phyloP scores from a whole-genome alignment of 2,329 filamentous ascomycete species.

The Exophiala spinifera region DNA sequence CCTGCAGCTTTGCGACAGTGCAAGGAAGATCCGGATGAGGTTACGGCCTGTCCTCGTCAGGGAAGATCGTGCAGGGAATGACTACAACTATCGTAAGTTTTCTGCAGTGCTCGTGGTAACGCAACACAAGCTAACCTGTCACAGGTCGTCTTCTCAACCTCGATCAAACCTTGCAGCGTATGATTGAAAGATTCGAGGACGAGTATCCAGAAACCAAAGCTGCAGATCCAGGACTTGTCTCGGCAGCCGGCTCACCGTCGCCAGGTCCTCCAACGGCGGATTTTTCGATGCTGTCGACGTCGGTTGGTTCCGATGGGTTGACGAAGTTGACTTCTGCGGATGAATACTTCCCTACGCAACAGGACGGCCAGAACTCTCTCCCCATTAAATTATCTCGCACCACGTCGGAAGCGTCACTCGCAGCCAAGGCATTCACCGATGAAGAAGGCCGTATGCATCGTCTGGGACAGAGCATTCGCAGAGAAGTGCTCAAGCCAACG shows the following conservation, averaged over 20 bases:
- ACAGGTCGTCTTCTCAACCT: conserved; percentile 77
- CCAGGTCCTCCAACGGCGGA: conserved; percentile 20
- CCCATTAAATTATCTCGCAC: conserved; percentile 54
- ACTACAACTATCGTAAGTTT: conserved; percentile 71
- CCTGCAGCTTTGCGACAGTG: conserved; percentile 80
- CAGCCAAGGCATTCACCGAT: conserved; percentile 60
- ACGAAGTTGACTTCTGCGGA: conserved; percentile 15
- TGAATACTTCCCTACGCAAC: conserved; percentile 35
- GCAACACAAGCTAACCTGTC: conserved; percentile 30
- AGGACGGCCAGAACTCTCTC: conserved; percentile 39
- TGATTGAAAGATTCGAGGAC: conserved; percentile 93
- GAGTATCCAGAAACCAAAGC: conserved; percentile 75
- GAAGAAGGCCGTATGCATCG: conserved; percentile 71
- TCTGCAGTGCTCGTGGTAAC: neutral
- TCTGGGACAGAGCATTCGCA: conserved; percentile 63
- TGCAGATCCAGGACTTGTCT: too few species aligned
- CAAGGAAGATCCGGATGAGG: conserved; percentile 79
- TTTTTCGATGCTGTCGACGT: conserved; percentile 16
- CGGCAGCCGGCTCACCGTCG: neutral
- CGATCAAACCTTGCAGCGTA: conserved; percentile 80
- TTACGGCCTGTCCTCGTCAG: conserved; percentile 79
- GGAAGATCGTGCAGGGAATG: conserved; percentile 67
- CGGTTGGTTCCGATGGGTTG: conserved; percentile 15
- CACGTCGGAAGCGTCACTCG: conserved; percentile 65
- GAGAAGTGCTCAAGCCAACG: conserved; percentile 57